Evolutionary conservation across 371 early-diverging fungal genomes (phyloP).

Genomic region (Rhizopus stolonifer): DNA sequence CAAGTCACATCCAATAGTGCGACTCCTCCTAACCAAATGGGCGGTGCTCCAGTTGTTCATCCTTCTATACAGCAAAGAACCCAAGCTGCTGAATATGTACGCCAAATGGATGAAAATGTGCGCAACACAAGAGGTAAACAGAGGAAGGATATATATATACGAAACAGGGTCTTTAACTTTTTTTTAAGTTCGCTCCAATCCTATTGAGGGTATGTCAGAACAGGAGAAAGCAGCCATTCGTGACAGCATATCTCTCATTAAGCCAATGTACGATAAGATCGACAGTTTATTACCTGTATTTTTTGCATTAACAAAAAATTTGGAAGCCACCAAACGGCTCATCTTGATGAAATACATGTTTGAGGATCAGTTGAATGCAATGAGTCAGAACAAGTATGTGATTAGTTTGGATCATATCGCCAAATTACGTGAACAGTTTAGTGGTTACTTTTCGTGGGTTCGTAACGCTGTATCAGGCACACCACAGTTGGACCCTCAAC

Average conservation of each 20-base stretch:
- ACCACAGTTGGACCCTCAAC: no score
- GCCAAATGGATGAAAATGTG: constrained; percentile 48
- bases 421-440: constrained; percentile 54
- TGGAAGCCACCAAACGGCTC: constrained; percentile 34
- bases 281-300: constrained; percentile 48
- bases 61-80: constrained; percentile 17
- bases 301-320: constrained; percentile 38
- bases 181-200: constrained; percentile 30
- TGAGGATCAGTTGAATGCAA: constrained; percentile 54
- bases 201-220: constrained; percentile 40
- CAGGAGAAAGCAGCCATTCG: constrained; percentile 55
- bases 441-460: constrained; percentile 51
- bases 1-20: neutral
- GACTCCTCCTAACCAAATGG: neutral
- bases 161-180: neutral
- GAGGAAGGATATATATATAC: neutral
- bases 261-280: constrained; percentile 48
- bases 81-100: constrained; percentile 42
- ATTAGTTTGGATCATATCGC: constrained; percentile 47
- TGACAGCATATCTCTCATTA: constrained; percentile 40
- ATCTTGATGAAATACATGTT: constrained; percentile 66
- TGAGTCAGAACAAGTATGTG: constrained; percentile 49
- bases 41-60: neutral
- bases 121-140: constrained; percentile 43
- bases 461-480: constrained; percentile 32